These are phyloP conservation scores for Fulvia fulva DNA, from an alignment of 2,329 filamentous ascomycete species.

Conservation along the genomic window DNA sequence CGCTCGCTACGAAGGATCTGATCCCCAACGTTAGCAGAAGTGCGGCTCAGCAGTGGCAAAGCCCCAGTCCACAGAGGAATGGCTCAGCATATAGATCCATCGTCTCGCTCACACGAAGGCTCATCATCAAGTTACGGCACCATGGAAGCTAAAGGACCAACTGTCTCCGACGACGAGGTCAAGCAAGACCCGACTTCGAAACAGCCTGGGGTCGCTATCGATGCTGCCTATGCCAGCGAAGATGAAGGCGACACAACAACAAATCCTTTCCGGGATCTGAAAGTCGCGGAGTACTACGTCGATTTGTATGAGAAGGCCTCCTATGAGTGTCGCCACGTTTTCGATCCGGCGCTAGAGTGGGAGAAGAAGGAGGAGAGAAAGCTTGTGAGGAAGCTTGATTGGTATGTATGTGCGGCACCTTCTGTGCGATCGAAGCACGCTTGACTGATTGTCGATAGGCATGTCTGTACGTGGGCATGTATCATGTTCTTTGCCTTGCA, in stretches of 20 bases:
- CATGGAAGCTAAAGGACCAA: background rate
- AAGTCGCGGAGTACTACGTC: slow-evolving; percentile 50
- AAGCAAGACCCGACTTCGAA: background rate
- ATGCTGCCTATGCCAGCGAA: background rate
- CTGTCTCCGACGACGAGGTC: background rate
- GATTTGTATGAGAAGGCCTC: slow-evolving; percentile 51
- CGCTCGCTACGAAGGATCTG: background rate
- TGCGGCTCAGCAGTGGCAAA: background rate
- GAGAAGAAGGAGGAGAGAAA: slow-evolving; percentile 38
- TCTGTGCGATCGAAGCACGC: no score
- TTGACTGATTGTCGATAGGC: background rate
- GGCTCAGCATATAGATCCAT: background rate
- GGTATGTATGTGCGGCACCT: no score
- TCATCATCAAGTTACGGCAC: background rate
- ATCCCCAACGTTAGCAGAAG: background rate
- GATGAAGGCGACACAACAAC: background rate
- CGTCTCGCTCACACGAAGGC: background rate
- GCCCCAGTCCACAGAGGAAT: background rate
- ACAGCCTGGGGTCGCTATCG: background rate
- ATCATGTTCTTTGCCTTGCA: slow-evolving; percentile 22
- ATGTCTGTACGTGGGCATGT: slow-evolving; percentile 19
- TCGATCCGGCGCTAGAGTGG: slow-evolving; percentile 45
- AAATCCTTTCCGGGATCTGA: slow-evolving; percentile 46
- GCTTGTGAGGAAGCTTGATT: slow-evolving; percentile 25
- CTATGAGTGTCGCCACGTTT: slow-evolving; percentile 48